Conservation (phyloP, 208 protist genomes). For the Leishmania lainsoni region DNA sequence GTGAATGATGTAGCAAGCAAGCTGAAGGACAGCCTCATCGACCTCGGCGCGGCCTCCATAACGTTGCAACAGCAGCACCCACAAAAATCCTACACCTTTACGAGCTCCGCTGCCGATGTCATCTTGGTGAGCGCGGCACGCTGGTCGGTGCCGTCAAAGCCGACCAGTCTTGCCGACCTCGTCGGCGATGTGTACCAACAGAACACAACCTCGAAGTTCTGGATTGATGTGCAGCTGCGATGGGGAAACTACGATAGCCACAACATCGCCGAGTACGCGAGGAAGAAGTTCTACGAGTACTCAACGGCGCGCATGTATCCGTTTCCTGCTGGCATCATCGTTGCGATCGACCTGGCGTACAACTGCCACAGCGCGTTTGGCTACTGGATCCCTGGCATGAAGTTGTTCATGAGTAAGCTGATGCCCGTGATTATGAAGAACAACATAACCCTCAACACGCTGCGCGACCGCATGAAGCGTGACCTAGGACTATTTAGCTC, state of each 20-base stretch:
- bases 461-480: constrained; percentile 99
- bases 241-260: constrained; percentile 99
- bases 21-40: constrained; percentile 98
- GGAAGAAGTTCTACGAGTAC: constrained; percentile 99
- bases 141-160: constrained; percentile 92
- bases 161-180: constrained; percentile 83
- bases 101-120: constrained; percentile 95
- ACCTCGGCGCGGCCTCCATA: constrained; percentile 98
- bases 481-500: constrained; percentile 99
- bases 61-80: constrained; percentile 98
- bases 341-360: constrained; percentile 99
- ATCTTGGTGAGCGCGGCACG: constrained; percentile 97
- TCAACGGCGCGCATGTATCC: constrained; percentile 99
- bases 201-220: constrained; percentile 97
- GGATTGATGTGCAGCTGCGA: constrained; percentile 99
- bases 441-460: constrained; percentile 99
- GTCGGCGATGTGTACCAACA: constrained; percentile 72
- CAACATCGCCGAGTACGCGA: constrained; percentile 99
- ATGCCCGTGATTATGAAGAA: constrained; percentile 99
- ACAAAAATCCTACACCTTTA: constrained; percentile 93
- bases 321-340: constrained; percentile 98
- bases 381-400: constrained; percentile 98
- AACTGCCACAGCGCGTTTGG: constrained; percentile 99
- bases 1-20: constrained; percentile 99
- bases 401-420: constrained; percentile 97